Conservation (phyloP, 257 asterid genomes). For the Nicotiana tomentosiformis region DNA sequence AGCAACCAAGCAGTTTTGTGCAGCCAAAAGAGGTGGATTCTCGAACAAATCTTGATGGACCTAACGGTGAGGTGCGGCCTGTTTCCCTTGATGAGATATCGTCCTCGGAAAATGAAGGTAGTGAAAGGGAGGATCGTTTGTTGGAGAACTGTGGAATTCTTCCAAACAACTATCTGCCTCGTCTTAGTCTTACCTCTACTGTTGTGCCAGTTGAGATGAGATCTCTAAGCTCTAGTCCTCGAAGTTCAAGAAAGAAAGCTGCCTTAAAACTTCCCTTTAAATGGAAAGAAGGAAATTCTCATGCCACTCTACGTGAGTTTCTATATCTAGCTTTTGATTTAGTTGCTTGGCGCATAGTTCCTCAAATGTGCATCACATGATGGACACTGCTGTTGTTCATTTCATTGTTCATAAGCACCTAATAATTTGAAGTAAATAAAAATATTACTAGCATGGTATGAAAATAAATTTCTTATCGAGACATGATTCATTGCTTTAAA, state of each 20-base stretch:
- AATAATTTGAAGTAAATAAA: neutral
- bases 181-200: slow-evolving; percentile 78
- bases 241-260: slow-evolving; percentile 56
- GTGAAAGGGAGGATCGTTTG: slow-evolving; percentile 43
- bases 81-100: slow-evolving; percentile 40
- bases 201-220: slow-evolving; percentile 57
- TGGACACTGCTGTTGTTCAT: neutral
- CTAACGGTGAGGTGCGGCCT: slow-evolving; percentile 29
- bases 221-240: slow-evolving; percentile 64
- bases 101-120: slow-evolving; percentile 33
- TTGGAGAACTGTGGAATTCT: slow-evolving; percentile 69
- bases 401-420: neutral
- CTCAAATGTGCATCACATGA: neutral
- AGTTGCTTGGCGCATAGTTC: neutral
- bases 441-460: neutral
- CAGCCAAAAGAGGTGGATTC: slow-evolving; percentile 19
- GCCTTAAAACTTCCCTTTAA: slow-evolving; percentile 61
- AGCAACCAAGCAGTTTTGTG: slow-evolving; percentile 18
- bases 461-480: neutral
- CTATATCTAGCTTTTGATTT: neutral
- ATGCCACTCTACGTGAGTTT: slow-evolving; percentile 54
- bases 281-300: slow-evolving; percentile 82
- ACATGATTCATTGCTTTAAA: neutral
- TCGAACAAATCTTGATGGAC: slow-evolving; percentile 9
- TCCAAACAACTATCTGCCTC: slow-evolving; percentile 74